These are phyloP conservation scores for Cardamine resedifolia DNA, from an alignment of 345 rosid genomes.

Conservation along the genomic window DNA sequence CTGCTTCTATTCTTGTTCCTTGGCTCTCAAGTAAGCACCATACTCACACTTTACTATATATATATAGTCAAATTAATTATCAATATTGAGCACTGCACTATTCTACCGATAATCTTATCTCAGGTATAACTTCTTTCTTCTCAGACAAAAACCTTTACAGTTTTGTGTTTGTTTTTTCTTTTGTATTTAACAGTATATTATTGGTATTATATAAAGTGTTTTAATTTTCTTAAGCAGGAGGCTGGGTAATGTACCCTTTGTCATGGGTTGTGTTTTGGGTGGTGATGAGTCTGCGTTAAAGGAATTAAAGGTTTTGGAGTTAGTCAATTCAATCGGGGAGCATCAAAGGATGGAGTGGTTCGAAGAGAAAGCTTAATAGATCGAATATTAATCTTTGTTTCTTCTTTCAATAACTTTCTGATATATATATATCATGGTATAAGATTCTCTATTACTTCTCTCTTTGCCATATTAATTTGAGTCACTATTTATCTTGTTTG, in stretches of 20 bases:
- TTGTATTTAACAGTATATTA: neutral
- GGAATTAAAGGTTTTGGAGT: neutral
- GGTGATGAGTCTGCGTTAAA: constrained; percentile 19
- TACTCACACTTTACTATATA: neutral
- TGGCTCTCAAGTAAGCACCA: constrained; percentile 36
- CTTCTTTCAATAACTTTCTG: constrained; percentile 5
- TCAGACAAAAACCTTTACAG: neutral
- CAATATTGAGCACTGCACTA: neutral
- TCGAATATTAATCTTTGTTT: constrained; percentile 8
- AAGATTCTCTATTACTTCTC: constrained; percentile 10
- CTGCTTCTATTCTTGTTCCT: constrained; percentile 21
- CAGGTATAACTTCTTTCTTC: neutral
- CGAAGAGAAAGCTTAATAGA: neutral
- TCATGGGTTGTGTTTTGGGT: constrained; percentile 26
- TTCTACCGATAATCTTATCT: neutral
- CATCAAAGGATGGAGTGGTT: constrained; percentile 16
- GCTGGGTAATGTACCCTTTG: constrained; percentile 17
- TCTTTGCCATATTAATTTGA: neutral
- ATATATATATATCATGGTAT: neutral
- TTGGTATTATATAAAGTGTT: neutral
- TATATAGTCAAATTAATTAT: neutral
- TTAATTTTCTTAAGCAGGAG: constrained; percentile 25
- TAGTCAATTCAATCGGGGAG: neutral
- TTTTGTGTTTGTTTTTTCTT: too few relatives aligned
- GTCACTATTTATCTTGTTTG: neutral